These are phyloP conservation scores for Hypsizygus marmoreus DNA, from an alignment of 768 basidiomycete genomes.

Conservation along the genomic window DNA sequence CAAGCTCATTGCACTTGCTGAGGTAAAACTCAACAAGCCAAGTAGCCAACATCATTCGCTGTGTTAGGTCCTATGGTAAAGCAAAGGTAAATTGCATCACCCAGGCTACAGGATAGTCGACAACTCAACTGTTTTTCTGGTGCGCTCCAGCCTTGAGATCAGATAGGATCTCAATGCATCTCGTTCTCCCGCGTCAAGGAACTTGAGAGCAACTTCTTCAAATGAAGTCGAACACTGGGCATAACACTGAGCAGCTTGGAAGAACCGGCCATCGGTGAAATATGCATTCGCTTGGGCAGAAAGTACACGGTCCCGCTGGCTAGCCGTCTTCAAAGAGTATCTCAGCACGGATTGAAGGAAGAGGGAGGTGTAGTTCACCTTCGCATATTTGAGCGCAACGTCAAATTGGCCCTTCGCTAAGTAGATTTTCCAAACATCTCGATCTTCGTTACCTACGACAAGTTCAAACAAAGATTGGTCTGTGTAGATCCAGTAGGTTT, in stretches of 20 bases:
- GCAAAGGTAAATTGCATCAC: constrained; percentile 1
- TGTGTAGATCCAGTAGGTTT: constrained; percentile 94
- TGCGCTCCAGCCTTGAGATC: constrained; percentile 82
- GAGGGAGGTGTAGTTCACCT: constrained; percentile 47
- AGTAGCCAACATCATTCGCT: constrained; percentile 96
- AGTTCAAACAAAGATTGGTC: constrained; percentile 89
- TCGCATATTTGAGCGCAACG: constrained; percentile 78
- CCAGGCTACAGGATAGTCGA: background rate
- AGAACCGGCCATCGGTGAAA: constrained; percentile 80
- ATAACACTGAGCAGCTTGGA: constrained; percentile 90
- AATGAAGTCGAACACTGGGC: constrained; percentile 87
- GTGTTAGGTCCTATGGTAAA: constrained; percentile 73
- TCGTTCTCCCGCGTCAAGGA: constrained; percentile 85
- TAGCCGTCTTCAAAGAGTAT: constrained; percentile 58
- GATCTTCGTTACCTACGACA: constrained; percentile 81
- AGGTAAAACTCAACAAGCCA: constrained; percentile 99
- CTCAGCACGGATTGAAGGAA: background rate
- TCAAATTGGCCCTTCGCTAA: constrained; percentile 78
- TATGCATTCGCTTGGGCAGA: constrained; percentile 80
- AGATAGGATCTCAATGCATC: constrained; percentile 92
- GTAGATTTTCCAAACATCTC: constrained; percentile 94
- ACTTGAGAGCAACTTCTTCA: constrained; percentile 90
- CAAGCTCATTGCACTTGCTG: constrained; percentile 93
- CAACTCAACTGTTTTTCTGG: constrained; percentile 69
- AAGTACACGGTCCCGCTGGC: constrained; percentile 83